Conservation (phyloP, 768 basidiomycete species). For the Mrakia gelida region DNA sequence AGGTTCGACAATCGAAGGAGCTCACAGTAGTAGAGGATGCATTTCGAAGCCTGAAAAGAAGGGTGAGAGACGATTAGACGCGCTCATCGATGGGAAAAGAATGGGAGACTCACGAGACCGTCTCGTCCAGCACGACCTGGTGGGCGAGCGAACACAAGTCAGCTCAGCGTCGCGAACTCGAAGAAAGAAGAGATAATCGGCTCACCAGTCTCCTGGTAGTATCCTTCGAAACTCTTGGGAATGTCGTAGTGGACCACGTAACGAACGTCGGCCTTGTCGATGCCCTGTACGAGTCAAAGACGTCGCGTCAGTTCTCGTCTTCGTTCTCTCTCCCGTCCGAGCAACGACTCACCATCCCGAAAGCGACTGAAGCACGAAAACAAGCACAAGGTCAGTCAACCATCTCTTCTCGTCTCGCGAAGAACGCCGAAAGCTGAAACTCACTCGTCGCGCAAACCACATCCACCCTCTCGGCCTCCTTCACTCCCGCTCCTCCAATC, state of each 20-base stretch:
- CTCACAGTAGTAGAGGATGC: constrained; percentile 76
- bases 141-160: background rate
- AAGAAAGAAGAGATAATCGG: background rate
- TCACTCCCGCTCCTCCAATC: constrained; percentile 47
- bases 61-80: background rate
- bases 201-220: constrained; percentile 67
- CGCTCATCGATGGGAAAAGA: background rate
- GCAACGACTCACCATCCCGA: constrained; percentile 55
- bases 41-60: constrained; percentile 64
- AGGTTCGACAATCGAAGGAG: background rate
- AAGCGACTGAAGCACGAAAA: constrained; percentile 62
- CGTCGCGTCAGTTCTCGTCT: too few species aligned
- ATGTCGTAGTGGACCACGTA: constrained; percentile 79
- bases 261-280: constrained; percentile 73
- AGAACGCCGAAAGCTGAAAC: background rate
- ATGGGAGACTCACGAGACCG: constrained; percentile 55
- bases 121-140: constrained; percentile 75
- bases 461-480: constrained; percentile 30
- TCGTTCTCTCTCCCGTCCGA: background rate
- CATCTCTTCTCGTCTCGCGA: background rate
- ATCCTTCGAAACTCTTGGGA: constrained; percentile 79
- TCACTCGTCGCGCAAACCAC: constrained; percentile 31
- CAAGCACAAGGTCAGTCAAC: background rate
- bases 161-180: background rate
- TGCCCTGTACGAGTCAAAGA: constrained; percentile 50